Base-by-base conservation (phyloP, 2,329 filamentous ascomycete species). In the Graphilbum fragrans region DNA sequence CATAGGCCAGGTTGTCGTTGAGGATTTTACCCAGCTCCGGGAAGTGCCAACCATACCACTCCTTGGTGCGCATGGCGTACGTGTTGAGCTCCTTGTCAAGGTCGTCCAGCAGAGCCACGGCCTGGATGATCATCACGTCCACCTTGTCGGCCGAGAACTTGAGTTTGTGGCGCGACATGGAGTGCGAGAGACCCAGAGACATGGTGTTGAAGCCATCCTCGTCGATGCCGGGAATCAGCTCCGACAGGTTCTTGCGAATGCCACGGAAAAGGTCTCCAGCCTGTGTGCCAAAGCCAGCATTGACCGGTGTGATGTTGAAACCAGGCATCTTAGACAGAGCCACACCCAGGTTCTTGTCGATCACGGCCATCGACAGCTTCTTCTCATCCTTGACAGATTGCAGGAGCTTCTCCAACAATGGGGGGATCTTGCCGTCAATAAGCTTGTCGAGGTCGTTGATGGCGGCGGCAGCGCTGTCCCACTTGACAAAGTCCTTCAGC, bases 41-140 rank as follows among this genome's bases (percentile, higher is more conserved):
- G 70, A 96, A 98, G 66, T 96, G 92, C 92, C 92, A 98, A 56
- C 92, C 92, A 60, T 98, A 98, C 92, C 92, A 98, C 65, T 98
- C 92, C 78, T 96, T 96, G 47, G 95, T 87, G 62, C 92, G 77
- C 92, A 98, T 98, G 50, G 92, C 90, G 59, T 95, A 96, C 53
- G 86, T 92, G 70, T 98, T 98, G 49, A 98, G 72, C 65, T 98
- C 92, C 73, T 98, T 98, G 70, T 98, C 92, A 47, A 98, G 70
- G 50, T 98, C 92, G 59, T 98, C 92, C 37, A 98, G 73, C 39
- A 95, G 77, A 49, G 83, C 82, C 58, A 98, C 92, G 43, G 88
- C 88, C 67, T 98, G 92, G 44, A 98, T 88, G 58, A 98, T 94
- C 92, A 98, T 98, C 39, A 92, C 92, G 60, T 98, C 92, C 52